Conservation (phyloP, 768 basidiomycete genomes). For the Kwoniella dejecticola region DNA sequence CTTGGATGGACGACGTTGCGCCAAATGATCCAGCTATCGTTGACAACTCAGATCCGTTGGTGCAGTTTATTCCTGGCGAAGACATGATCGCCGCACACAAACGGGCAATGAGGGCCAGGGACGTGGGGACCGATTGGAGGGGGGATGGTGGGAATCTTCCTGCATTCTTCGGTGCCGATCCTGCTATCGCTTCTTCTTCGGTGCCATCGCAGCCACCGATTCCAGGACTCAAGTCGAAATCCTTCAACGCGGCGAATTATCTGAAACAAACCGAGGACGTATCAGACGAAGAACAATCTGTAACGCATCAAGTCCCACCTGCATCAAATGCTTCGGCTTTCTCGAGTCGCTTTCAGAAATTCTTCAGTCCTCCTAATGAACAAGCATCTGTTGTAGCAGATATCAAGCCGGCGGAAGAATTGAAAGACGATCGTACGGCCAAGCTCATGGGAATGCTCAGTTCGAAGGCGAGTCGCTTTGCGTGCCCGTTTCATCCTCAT, state of each 20-base stretch:
- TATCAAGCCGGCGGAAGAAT: slow-evolving; percentile 6
- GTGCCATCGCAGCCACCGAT: slow-evolving; percentile 13
- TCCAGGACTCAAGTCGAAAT: slow-evolving; percentile 22
- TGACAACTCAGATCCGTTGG: slow-evolving; percentile 20
- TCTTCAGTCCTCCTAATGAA: slow-evolving; percentile 31
- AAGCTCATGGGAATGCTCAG: slow-evolving; percentile 35
- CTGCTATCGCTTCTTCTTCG: slow-evolving; percentile 19
- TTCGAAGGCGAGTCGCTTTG: slow-evolving; percentile 28
- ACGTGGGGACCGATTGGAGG: slow-evolving; percentile 21
- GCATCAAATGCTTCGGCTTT: slow-evolving; percentile 15
- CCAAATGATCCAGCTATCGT: slow-evolving; percentile 28
- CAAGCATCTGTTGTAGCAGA: background rate
- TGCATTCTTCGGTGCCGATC: slow-evolving; percentile 18
- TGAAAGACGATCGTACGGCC: slow-evolving; percentile 32
- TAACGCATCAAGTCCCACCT: background rate
- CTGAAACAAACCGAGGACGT: slow-evolving; percentile 30
- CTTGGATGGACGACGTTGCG: slow-evolving; percentile 45
- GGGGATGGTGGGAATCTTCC: slow-evolving; percentile 14
- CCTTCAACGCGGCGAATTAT: slow-evolving; percentile 48
- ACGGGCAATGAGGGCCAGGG: slow-evolving; percentile 32
- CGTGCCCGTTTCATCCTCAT: no score
- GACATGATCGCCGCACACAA: slow-evolving; percentile 51
- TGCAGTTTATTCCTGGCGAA: slow-evolving; percentile 46
- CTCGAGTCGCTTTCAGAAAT: slow-evolving; percentile 45
- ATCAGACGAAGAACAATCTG: slow-evolving; percentile 19